These are phyloP conservation scores for Sporothrix luriei DNA, from an alignment of 2,329 filamentous ascomycete genomes.

Conservation along the genomic window DNA sequence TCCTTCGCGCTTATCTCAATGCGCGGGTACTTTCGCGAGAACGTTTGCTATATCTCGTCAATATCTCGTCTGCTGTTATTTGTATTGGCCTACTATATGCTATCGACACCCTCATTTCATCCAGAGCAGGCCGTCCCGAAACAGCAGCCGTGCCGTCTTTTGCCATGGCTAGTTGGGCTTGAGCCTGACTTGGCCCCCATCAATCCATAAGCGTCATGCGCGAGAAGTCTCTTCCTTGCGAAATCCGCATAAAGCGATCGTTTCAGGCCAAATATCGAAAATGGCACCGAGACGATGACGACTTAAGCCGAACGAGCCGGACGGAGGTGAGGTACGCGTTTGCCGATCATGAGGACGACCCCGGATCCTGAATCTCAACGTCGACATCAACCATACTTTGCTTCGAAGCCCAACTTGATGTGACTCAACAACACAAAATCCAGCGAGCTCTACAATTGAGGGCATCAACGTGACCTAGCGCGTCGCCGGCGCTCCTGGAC, in stretches of 20 bases:
- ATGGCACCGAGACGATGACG: background rate
- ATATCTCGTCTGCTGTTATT: background rate
- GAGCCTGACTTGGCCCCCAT: background rate
- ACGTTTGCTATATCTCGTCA: background rate
- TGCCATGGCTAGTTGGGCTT: background rate
- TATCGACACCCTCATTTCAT: constrained; percentile 10
- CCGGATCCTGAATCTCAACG: background rate
- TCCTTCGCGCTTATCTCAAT: constrained; percentile 2
- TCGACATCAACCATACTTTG: too few species aligned
- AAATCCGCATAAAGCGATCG: constrained; percentile 4
- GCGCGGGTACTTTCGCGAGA: constrained; percentile 4
- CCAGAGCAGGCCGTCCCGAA: constrained; percentile 25
- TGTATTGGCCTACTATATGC: constrained; percentile 13
- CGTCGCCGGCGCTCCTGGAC: background rate
- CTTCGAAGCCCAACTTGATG: background rate
- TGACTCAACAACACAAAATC: too few species aligned
- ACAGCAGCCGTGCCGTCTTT: constrained; percentile 27
- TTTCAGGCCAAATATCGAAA: constrained; percentile 1
- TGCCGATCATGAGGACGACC: background rate
- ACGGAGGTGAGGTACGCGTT: background rate
- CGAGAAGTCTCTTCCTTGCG: background rate
- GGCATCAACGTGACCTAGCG: background rate
- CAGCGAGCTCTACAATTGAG: background rate
- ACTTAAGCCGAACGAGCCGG: background rate
- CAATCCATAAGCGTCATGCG: background rate